Evolutionary conservation across 345 rosid genomes (phyloP).

Genomic region (Populus alba): DNA sequence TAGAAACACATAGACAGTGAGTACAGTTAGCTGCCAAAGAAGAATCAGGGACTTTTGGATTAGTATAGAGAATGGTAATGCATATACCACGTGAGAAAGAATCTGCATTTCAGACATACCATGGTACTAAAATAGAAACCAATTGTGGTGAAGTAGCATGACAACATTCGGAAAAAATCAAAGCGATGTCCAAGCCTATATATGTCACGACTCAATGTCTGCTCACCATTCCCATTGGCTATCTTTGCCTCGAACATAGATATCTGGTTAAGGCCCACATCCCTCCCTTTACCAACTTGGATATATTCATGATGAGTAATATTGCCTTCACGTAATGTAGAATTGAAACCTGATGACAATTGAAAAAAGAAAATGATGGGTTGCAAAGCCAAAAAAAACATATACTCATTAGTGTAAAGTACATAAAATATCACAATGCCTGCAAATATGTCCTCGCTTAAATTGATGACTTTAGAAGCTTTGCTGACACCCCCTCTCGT

Average conservation of each 20-base stretch:
- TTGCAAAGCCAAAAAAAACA: neutral
- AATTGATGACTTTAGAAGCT: conserved; percentile 93
- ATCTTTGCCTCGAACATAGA: conserved; percentile 98
- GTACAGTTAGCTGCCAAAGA: conserved; percentile 78
- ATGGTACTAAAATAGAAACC: conserved; percentile 97
- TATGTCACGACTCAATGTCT: conserved; percentile 88
- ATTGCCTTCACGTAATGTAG: conserved; percentile 99
- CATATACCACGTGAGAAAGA: neutral
- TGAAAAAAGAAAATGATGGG: conserved; percentile 1
- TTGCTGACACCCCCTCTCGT: conserved; percentile 98
- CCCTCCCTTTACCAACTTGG: conserved; percentile 99
- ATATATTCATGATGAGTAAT: conserved; percentile 98
- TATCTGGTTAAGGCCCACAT: conserved; percentile 96
- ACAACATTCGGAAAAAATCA: conserved; percentile 95
- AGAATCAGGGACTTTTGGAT: conserved; percentile 14
- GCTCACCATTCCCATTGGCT: conserved; percentile 99
- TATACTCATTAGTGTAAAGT: too few species aligned
- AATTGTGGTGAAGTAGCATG: conserved; percentile 94
- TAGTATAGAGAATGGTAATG: neutral
- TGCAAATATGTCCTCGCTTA: conserved; percentile 98
- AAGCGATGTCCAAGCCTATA: conserved; percentile 98
- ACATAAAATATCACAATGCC: conserved; percentile 29
- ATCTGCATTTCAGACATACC: conserved; percentile 36
- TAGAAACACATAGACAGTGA: conserved; percentile 91
- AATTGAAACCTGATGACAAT: conserved; percentile 70